phyloP scores from a whole-genome alignment of 2,329 filamentous ascomycete genomes.

The Pezizomycotina sp. region DNA sequence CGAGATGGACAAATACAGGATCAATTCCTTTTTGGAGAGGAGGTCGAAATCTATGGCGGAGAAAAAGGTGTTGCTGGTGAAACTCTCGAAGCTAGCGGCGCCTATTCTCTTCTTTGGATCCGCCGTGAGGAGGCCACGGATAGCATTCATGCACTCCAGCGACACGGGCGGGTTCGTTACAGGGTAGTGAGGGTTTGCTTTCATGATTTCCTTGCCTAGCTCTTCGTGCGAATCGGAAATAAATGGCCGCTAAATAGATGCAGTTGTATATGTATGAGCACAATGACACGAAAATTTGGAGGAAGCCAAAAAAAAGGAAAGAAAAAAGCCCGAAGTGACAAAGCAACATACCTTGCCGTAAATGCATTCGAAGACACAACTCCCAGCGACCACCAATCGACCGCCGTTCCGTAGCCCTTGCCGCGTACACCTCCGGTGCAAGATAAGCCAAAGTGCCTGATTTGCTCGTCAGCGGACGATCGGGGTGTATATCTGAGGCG shows the following conservation, averaged over 20 bases:
- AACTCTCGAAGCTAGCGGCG: slow-evolving; percentile 63
- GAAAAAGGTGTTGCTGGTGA: slow-evolving; percentile 82
- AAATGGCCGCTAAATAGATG: slow-evolving; percentile 60
- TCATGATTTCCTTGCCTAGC: slow-evolving; percentile 63
- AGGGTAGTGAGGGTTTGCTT: slow-evolving; percentile 71
- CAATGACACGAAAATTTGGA: slow-evolving; percentile 3
- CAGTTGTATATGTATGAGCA: too few relatives aligned
- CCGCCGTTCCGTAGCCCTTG: slow-evolving; percentile 71
- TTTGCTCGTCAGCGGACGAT: slow-evolving; percentile 77
- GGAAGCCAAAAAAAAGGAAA: background rate
- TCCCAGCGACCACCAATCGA: slow-evolving; percentile 97
- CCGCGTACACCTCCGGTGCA: slow-evolving; percentile 90
- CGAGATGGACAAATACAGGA: slow-evolving; percentile 86
- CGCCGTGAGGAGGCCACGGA: slow-evolving; percentile 64
- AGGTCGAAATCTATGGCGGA: slow-evolving; percentile 65
- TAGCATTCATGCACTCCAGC: slow-evolving; percentile 73
- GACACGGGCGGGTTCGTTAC: slow-evolving; percentile 82
- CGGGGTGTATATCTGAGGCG: slow-evolving; percentile 74
- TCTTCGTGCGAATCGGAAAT: slow-evolving; percentile 73
- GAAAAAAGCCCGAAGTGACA: background rate
- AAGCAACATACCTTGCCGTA: slow-evolving; percentile 67
- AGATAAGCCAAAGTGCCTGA: slow-evolving; percentile 92
- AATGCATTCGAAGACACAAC: slow-evolving; percentile 98
- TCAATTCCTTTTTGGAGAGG: slow-evolving; percentile 72
- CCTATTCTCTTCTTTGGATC: slow-evolving; percentile 71